Evolutionary conservation across 371 early-diverging fungal genomes (phyloP).

Genomic region (Mortierella polycephala): DNA sequence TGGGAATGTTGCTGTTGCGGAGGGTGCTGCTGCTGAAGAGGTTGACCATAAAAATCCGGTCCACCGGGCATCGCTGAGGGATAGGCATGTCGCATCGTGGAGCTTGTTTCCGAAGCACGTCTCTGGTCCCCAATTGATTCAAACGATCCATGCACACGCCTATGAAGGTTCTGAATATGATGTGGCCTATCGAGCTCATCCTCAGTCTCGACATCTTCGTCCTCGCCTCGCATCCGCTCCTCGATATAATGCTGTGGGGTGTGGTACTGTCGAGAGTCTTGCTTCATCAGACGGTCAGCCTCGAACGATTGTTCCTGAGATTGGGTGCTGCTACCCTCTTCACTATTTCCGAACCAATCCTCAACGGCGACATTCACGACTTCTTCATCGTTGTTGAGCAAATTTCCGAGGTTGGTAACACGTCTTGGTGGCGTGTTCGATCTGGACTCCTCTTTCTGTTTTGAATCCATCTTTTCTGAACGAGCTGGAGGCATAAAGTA

Average conservation of each 20-base stretch:
- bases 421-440: constrained; percentile 33
- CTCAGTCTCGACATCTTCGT: constrained; percentile 40
- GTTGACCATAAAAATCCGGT: constrained; percentile 22
- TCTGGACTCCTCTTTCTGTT: constrained; percentile 11
- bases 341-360: constrained; percentile 48
- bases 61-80: constrained; percentile 1
- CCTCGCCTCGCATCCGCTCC: constrained; percentile 11
- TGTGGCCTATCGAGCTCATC: constrained; percentile 29
- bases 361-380: constrained; percentile 43
- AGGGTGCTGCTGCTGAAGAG: constrained; percentile 12
- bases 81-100: constrained; percentile 4
- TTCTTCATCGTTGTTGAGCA: constrained; percentile 45
- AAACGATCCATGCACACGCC: not conserved
- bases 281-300: not conserved
- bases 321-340: constrained; percentile 18
- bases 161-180: constrained; percentile 1
- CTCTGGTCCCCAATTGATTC: not conserved
- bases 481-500: constrained; percentile 28
- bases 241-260: not conserved
- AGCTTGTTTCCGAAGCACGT: constrained; percentile 15
- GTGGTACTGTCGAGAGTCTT: not conserved
- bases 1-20: constrained; percentile 9
- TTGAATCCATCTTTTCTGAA: not conserved
- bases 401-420: constrained; percentile 44
- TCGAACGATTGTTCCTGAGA: constrained; percentile 24